Evolutionary conservation across 306 rosid species (phyloP), one percentile per base, ranked within the genome.

Genomic region (Medicago arabica): DNA sequence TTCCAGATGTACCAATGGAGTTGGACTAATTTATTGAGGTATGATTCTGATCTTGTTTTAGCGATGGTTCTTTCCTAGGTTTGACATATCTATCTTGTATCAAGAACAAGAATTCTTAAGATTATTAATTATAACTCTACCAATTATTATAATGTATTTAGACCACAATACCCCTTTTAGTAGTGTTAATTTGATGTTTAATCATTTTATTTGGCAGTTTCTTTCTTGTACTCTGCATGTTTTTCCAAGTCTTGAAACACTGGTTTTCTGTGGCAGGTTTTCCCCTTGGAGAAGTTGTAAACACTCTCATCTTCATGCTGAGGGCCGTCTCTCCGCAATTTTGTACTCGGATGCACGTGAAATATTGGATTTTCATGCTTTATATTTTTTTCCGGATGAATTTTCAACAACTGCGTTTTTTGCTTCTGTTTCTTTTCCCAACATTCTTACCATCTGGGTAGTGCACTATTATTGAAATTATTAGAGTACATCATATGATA

Each of bases 1-100:
- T 94, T 85, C 98, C 97, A 72, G 89, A 85, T 8, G 94, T 94
- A 55, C 96, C 97, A n/a, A 94, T 94, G 98, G 98, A 94, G 77
- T 89, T 88, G 67, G 85, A 82, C 78, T 86, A 61, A 81, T 75
- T 75, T 69, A 46, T 36, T 59, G 58, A 8, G 87, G 91, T 86
- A 87, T 83, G 85, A 28, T 53, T 72, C 82, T 60, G 50, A 50
- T 57, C 34, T 28, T 74, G n/a, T 18, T 57, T 60, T 50, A 40
- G 25, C 46, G 3, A 75, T 3, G 2, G 28, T 80, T 34, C 9
- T 46, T 72, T 75, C 36, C 58, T n/a, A 49, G 38, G 12, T 73
- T 44, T 51, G 71, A 38, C 19, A 10, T 39, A 47, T 39, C 78
- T 15, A 23, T 72, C 18, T 68, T 69, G 9, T 39, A 17, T 53